Percentiles rank a stretch among this genome's conserved stretches.
These are phyloP conservation scores for Carex cristatella DNA, from an alignment of 176 grass and related monocot genomes.

Conservation along the genomic window DNA sequence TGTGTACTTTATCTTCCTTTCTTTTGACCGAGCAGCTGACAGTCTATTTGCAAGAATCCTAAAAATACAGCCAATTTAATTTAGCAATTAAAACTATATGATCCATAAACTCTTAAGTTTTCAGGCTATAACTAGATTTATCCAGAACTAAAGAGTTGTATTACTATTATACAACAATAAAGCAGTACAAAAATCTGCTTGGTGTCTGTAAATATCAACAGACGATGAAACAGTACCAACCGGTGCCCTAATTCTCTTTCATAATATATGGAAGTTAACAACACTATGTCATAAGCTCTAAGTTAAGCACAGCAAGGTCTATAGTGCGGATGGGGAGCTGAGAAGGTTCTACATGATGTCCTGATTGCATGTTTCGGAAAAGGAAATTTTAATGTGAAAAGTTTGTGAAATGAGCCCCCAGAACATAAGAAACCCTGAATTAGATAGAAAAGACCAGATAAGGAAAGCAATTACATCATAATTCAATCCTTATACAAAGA, in stretches of 20 bases:
- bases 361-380: not conserved
- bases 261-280: not conserved
- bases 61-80: not conserved
- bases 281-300: not conserved
- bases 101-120: not conserved
- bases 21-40: constrained; percentile 90
- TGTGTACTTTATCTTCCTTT: constrained; percentile 92
- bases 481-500: not conserved
- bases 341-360: not conserved
- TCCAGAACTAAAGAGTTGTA: not conserved
- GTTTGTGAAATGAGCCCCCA: not conserved
- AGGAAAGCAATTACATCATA: not conserved
- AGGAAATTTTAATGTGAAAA: not conserved
- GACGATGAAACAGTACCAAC: not conserved
- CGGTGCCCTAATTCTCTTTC: not conserved
- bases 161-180: not conserved
- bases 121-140: not conserved
- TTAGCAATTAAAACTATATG: not conserved
- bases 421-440: not conserved
- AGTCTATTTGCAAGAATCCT: constrained; percentile 96
- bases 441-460: not conserved
- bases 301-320: not conserved
- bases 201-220: not conserved
- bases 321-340: not conserved
- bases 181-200: not conserved